phyloP scores from a whole-genome alignment of 2,329 filamentous ascomycete species.

The Didymosphaeria variabile region DNA sequence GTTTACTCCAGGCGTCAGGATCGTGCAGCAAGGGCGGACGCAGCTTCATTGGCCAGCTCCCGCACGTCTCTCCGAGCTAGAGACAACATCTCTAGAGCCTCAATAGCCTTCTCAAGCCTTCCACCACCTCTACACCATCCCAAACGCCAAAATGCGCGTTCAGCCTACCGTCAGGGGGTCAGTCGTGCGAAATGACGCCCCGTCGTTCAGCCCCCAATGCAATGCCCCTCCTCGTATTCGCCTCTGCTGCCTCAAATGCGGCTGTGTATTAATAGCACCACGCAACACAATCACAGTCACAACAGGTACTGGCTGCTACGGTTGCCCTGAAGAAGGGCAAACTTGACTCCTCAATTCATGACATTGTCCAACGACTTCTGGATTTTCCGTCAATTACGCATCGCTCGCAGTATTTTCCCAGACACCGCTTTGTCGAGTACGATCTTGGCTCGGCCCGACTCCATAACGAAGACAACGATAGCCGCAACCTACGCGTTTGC shows the following conservation, averaged over 20 bases:
- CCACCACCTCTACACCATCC: not conserved
- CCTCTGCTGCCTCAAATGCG: conserved; percentile 17
- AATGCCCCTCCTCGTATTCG: conserved; percentile 19
- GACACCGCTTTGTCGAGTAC: not conserved
- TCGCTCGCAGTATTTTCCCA: not conserved
- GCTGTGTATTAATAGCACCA: conserved; percentile 30
- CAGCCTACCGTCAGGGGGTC: not conserved
- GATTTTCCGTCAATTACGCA: not conserved
- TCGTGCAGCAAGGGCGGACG: conserved; percentile 3
- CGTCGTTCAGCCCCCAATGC: conserved; percentile 18
- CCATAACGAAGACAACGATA: not conserved
- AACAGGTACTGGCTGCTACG: not conserved
- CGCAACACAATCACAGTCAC: not conserved
- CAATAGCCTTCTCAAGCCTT: not conserved
- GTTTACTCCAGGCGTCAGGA: conserved; percentile 6
- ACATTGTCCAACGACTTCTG: not conserved
- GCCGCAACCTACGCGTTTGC: not conserved
- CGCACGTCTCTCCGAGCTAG: conserved; percentile 4
- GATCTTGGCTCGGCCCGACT: not conserved
- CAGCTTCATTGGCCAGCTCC: conserved; percentile 2
- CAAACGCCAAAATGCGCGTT: not conserved
- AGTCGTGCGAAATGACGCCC: not conserved
- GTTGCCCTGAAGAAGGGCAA: not conserved
- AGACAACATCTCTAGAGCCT: not conserved
- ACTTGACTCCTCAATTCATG: not conserved